Conservation (phyloP, 345 rosid species). For the Eucalyptus paniculata region DNA sequence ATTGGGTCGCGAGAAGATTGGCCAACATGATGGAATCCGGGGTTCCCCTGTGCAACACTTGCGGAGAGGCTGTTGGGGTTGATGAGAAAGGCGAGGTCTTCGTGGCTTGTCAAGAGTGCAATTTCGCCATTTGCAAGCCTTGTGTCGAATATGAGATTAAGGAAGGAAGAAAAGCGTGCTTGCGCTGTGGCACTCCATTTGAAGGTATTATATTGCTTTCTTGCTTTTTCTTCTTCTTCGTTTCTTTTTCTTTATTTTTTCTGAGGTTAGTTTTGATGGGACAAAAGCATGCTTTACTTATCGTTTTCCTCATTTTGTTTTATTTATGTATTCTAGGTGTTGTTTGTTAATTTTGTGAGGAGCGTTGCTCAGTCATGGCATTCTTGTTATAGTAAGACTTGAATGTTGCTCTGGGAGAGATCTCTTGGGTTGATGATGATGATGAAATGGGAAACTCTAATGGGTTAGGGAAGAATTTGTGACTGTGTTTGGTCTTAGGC, state of each 20-base stretch:
- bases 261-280: background rate
- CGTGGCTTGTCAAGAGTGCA: slow-evolving; percentile 81
- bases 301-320: background rate
- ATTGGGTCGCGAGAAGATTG: background rate
- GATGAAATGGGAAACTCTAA: background rate
- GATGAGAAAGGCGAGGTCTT: slow-evolving; percentile 55
- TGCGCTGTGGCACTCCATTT: slow-evolving; percentile 71
- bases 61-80: slow-evolving; percentile 68
- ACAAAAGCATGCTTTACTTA: background rate
- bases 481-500: background rate
- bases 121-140: slow-evolving; percentile 79
- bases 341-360: background rate
- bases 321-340: background rate
- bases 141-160: slow-evolving; percentile 79
- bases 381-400: background rate
- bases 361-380: background rate
- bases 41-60: slow-evolving; percentile 66
- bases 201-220: slow-evolving; percentile 27
- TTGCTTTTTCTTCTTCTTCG: background rate
- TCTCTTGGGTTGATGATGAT: background rate
- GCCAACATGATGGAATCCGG: slow-evolving; percentile 70
- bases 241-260: background rate
- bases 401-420: background rate
- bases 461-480: background rate
- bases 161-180: slow-evolving; percentile 69